Conservation (phyloP, 108 stramenopile genomes). For the Stephanodiscus minutulus region DNA sequence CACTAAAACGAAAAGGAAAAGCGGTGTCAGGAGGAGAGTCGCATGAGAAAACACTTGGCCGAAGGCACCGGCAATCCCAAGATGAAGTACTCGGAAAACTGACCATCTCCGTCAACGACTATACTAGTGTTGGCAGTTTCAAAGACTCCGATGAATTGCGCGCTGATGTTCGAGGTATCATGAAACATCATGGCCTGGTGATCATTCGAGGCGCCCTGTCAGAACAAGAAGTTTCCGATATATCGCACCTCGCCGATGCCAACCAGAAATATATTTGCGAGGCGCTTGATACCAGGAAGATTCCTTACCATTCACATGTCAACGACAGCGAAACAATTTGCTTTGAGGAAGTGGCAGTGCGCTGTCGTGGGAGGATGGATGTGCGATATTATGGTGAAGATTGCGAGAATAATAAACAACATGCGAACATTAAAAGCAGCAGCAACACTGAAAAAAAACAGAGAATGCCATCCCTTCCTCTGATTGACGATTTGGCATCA, state of each 20-base stretch:
- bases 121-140: neutral
- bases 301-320: neutral
- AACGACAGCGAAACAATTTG: conserved; percentile 25
- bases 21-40: neutral
- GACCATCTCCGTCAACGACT: conserved; percentile 1
- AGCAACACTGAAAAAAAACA: neutral
- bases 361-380: conserved; percentile 58
- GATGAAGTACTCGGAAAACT: neutral
- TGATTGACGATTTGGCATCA: conserved; percentile 19
- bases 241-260: neutral
- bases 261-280: neutral
- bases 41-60: conserved; percentile 3
- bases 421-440: conserved; percentile 17
- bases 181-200: conserved; percentile 9
- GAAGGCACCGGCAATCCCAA: neutral
- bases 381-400: conserved; percentile 41
- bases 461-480: neutral
- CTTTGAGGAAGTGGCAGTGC: conserved; percentile 56
- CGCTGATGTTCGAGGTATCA: conserved; percentile 6
- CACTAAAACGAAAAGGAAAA: too few species aligned
- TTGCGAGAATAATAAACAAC: neutral
- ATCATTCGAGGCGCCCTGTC: conserved; percentile 7
- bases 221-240: neutral
- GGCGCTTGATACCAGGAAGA: neutral
- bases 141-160: conserved; percentile 1